Conservation (phyloP, 2,329 filamentous ascomycete genomes). For the Cladophialophora immunda region DNA sequence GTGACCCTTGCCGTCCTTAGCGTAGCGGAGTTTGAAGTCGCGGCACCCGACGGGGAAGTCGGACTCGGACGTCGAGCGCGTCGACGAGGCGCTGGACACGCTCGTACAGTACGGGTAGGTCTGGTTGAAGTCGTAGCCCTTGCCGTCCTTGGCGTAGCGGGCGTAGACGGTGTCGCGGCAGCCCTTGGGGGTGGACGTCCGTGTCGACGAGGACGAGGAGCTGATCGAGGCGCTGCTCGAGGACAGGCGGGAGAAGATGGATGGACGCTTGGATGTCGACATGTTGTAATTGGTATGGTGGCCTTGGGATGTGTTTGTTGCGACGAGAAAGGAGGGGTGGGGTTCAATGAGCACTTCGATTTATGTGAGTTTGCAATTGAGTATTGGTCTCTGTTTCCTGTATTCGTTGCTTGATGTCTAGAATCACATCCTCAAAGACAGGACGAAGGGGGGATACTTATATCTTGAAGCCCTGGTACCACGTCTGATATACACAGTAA, state of each 20-base stretch:
- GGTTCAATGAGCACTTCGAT: neutral
- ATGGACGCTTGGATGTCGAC: constrained; percentile 17
- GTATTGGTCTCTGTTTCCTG: neutral
- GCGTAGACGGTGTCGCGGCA: constrained; percentile 5
- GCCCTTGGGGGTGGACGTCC: constrained; percentile 7
- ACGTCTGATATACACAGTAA: constrained; percentile 1
- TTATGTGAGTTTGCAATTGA: neutral
- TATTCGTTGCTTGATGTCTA: neutral
- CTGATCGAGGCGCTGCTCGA: constrained; percentile 10
- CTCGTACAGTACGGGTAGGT: constrained; percentile 24
- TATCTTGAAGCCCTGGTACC: constrained; percentile 8
- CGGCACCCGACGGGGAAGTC: constrained; percentile 5
- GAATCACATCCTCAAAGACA: neutral
- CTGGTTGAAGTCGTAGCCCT: constrained; percentile 25
- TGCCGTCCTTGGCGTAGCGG: constrained; percentile 28
- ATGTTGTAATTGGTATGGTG: constrained; percentile 6
- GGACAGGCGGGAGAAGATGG: constrained; percentile 24
- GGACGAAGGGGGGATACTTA: neutral
- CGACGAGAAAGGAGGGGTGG: no score
- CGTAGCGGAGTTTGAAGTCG: constrained; percentile 26
- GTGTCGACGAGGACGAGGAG: constrained; percentile 14
- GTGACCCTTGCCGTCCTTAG: constrained; percentile 29
- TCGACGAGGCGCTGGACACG: neutral
- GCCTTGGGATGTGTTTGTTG: neutral
- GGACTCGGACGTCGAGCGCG: neutral